Conservation (phyloP, 163 green algal genomes). For the Prototheca wickerhamii region DNA sequence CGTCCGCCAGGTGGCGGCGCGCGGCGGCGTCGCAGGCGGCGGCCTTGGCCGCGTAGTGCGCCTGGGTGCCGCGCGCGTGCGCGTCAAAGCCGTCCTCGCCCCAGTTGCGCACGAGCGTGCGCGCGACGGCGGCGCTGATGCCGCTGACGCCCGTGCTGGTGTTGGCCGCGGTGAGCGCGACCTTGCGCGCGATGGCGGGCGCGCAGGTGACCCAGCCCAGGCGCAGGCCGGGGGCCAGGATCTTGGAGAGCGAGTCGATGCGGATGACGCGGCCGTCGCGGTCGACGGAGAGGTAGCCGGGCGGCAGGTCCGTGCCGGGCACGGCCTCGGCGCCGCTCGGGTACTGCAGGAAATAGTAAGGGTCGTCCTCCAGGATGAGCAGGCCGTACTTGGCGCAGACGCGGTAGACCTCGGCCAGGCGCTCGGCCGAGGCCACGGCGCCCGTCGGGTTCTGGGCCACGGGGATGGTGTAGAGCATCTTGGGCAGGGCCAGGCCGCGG, state of each 20-base stretch:
- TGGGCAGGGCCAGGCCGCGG: conserved; percentile 20
- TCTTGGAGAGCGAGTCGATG: conserved; percentile 74
- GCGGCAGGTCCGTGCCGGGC: background rate
- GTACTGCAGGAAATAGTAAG: conserved; percentile 77
- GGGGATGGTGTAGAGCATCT: conserved; percentile 65
- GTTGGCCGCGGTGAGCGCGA: conserved; percentile 33
- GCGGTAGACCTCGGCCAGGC: conserved; percentile 30
- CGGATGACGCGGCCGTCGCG: conserved; percentile 45
- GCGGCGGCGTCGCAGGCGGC: background rate
- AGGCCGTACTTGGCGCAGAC: conserved; percentile 33
- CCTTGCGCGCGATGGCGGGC: conserved; percentile 35
- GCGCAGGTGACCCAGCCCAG: conserved; percentile 59
- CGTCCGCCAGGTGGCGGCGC: conserved; percentile 36
- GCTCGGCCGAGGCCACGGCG: conserved; percentile 9
- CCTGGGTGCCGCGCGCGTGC: conserved; percentile 32
- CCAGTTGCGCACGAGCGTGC: conserved; percentile 42
- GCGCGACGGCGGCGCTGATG: conserved; percentile 35
- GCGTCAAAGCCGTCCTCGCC: conserved; percentile 44
- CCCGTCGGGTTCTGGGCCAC: conserved; percentile 76
- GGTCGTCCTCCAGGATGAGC: conserved; percentile 76
- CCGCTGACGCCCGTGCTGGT: conserved; percentile 42
- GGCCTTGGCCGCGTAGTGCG: conserved; percentile 26
- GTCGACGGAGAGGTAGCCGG: conserved; percentile 42
- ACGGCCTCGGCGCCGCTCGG: conserved; percentile 4
- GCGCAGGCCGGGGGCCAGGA: conserved; percentile 46